Conservation (phyloP, 176 grass and related monocot species). For the Elaeis guineensis region DNA sequence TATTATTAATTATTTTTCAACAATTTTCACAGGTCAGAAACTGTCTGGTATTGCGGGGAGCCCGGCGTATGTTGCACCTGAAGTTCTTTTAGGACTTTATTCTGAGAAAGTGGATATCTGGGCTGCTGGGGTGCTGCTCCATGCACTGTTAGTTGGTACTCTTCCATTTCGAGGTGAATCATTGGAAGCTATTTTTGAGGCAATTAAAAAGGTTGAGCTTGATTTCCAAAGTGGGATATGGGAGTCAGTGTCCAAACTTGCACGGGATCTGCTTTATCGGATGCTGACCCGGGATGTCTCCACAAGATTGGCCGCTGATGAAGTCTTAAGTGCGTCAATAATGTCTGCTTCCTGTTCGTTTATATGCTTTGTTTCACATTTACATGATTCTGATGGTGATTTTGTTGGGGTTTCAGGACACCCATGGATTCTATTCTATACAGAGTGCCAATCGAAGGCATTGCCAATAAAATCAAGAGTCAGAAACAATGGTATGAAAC, state of each 20-base stretch:
- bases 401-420: conserved; percentile 42
- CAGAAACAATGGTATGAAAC: conserved; percentile 29
- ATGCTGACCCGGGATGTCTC: conserved; percentile 78
- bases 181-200: conserved; percentile 67
- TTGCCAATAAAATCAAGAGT: conserved; percentile 28
- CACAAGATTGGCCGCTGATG: conserved; percentile 50
- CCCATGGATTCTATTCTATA: conserved; percentile 70
- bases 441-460: conserved; percentile 42
- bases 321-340: conserved; percentile 60
- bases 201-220: conserved; percentile 66
- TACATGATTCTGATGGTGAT: background rate
- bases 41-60: conserved; percentile 81
- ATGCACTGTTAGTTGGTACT: conserved; percentile 63
- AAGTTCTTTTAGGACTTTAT: conserved; percentile 76
- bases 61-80: conserved; percentile 94
- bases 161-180: conserved; percentile 86
- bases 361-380: background rate
- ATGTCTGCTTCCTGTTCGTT: background rate
- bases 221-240: conserved; percentile 58
- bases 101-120: conserved; percentile 92
- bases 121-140: conserved; percentile 76
- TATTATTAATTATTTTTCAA: too few species aligned
- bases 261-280: conserved; percentile 54
- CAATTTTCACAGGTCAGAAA: conserved; percentile 53
- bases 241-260: conserved; percentile 60